Evolutionary conservation across 2,329 filamentous ascomycete species (phyloP).

Genomic region (Fusarium coffeatum): DNA sequence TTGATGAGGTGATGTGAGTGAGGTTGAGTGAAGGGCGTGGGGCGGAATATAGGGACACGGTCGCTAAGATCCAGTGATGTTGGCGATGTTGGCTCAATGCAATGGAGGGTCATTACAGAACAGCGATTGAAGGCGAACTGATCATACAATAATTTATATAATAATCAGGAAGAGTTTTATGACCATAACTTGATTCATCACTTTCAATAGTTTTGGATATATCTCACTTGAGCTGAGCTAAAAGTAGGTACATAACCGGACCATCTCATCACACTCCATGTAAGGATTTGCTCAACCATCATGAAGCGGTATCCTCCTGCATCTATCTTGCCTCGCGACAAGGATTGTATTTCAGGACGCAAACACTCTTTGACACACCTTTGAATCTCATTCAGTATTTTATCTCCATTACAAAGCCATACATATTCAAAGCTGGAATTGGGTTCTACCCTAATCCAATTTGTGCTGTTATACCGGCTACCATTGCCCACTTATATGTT

Average conservation of each 20-base stretch:
- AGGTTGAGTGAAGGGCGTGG: slow-evolving; percentile 27
- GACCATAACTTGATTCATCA: background rate
- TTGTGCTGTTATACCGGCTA: background rate
- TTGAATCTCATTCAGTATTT: background rate
- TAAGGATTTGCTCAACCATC: background rate
- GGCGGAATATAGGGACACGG: slow-evolving; percentile 27
- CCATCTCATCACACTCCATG: background rate
- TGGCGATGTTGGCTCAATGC: background rate
- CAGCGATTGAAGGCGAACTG: background rate
- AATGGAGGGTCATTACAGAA: background rate
- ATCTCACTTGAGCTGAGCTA: background rate
- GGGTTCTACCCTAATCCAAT: background rate
- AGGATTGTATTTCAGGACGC: background rate
- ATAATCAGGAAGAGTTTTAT: background rate
- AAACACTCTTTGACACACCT: background rate
- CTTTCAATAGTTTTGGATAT: background rate
- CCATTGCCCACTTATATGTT: background rate
- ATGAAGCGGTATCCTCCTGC: background rate
- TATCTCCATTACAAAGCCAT: background rate
- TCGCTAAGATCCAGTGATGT: slow-evolving; percentile 1
- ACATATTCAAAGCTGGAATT: background rate
- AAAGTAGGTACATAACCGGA: background rate
- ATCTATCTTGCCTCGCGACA: background rate
- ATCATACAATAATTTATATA: background rate
- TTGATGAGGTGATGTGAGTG: slow-evolving; percentile 4